phyloP scores from a whole-genome alignment of 129 eudicot species.

The Logfia minima region DNA sequence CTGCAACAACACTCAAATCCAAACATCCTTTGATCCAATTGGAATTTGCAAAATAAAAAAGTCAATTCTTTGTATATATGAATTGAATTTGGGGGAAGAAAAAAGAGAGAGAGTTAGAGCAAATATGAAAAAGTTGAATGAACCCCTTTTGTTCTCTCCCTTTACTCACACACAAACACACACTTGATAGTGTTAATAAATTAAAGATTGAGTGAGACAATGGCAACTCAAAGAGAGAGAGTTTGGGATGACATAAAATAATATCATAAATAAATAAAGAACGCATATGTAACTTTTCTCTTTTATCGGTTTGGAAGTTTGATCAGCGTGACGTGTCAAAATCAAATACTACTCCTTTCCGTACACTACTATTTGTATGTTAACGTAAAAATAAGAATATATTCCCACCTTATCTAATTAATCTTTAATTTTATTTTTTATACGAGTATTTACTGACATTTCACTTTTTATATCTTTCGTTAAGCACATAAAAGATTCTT shows the following conservation, averaged over 20 bases:
- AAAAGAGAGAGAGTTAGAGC: neutral
- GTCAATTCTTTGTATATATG: neutral
- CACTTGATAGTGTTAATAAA: conserved; percentile 15
- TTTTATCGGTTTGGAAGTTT: conserved; percentile 25
- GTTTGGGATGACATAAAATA: neutral
- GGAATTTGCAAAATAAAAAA: neutral
- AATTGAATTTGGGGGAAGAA: conserved; percentile 3
- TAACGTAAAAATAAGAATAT: neutral
- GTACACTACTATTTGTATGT: neutral
- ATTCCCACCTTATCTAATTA: neutral
- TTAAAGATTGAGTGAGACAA: conserved; percentile 29
- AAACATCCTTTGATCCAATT: conserved; percentile 36
- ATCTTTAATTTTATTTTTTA: neutral
- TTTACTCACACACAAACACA: neutral
- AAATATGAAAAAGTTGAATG: conserved; percentile 1
- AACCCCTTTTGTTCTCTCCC: conserved; percentile 12
- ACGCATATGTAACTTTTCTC: neutral
- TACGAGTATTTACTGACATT: no score
- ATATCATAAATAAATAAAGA: neutral
- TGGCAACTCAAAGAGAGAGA: conserved; percentile 23
- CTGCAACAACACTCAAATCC: conserved; percentile 58
- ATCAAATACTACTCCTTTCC: neutral
- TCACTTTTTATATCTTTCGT: no score
- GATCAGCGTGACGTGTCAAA: conserved; percentile 9
- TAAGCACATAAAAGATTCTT: no score